Evolutionary conservation across 129 eudicot genomes (phyloP).

Genomic region (sunflower (Helianthus annuus)): DNA sequence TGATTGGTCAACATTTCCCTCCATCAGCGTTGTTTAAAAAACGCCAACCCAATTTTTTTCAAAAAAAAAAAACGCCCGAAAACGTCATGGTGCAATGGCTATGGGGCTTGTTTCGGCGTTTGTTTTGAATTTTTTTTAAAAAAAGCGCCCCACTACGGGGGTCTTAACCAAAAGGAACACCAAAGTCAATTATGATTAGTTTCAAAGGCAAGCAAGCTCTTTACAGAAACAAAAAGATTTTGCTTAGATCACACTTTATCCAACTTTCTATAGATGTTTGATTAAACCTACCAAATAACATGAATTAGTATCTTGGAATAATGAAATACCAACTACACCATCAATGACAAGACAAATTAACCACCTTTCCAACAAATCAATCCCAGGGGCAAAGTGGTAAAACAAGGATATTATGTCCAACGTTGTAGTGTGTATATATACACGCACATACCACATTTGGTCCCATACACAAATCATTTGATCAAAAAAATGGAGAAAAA

Average conservation of each 20-base stretch:
- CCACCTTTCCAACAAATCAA: conserved; percentile 7
- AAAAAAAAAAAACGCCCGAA: too few relatives aligned
- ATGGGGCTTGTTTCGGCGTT: too few relatives aligned
- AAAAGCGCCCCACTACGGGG: too few relatives aligned
- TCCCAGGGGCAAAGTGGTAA: conserved; percentile 35
- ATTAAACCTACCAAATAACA: conserved; percentile 16
- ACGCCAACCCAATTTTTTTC: too few relatives aligned
- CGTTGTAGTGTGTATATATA: conserved; percentile 23
- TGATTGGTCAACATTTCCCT: too few relatives aligned
- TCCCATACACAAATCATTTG: conserved; percentile 19
- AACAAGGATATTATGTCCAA: conserved; percentile 13
- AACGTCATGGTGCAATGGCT: too few relatives aligned
- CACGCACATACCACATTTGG: conserved; percentile 6
- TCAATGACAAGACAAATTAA: conserved; percentile 10
- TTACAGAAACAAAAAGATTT: conserved; percentile 24
- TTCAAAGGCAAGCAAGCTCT: conserved; percentile 49
- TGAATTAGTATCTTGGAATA: neutral
- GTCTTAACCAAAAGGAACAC: conserved; percentile 13
- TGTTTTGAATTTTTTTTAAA: too few relatives aligned
- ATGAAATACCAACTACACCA: conserved; percentile 23
- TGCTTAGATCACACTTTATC: conserved; percentile 34
- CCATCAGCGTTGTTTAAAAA: too few relatives aligned
- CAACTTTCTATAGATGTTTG: conserved; percentile 2
- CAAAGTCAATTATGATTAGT: conserved; percentile 21
- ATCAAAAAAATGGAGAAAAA: conserved; percentile 39